Percentiles rank a stretch among this genome's conserved stretches.
Evolutionary conservation across 768 basidiomycete species (phyloP).

Genomic region (Flagelloscypha sp.): DNA sequence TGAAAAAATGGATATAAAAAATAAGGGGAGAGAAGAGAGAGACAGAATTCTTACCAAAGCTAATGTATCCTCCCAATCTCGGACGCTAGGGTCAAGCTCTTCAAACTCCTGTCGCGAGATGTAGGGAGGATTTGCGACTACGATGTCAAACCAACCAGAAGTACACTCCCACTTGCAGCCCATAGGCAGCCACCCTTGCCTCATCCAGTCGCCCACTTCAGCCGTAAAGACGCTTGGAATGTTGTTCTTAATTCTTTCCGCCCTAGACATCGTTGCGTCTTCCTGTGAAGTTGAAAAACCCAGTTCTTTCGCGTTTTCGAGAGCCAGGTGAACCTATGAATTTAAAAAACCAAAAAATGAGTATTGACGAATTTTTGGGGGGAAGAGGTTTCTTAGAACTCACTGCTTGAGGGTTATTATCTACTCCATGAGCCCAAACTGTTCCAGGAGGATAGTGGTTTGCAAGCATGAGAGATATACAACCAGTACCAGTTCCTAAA

Average conservation of each 20-base stretch:
- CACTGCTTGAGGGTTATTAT: slow-evolving; percentile 56
- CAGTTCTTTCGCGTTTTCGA: slow-evolving; percentile 39
- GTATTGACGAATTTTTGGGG: too few species aligned
- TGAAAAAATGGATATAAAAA: too few species aligned
- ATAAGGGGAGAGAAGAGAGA: too few species aligned
- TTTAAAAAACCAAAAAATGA: too few species aligned
- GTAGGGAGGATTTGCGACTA: slow-evolving; percentile 86
- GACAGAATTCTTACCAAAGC: too few species aligned
- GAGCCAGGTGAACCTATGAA: slow-evolving; percentile 38
- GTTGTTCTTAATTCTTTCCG: slow-evolving; percentile 33
- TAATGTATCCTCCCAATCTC: slow-evolving; percentile 66
- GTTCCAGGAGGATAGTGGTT: slow-evolving; percentile 51
- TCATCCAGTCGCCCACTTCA: slow-evolving; percentile 32
- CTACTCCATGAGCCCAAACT: slow-evolving; percentile 53
- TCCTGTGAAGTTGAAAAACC: slow-evolving; percentile 24
- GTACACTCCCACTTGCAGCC: slow-evolving; percentile 7
- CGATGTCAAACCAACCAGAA: slow-evolving; percentile 67
- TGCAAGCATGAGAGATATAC: slow-evolving; percentile 82
- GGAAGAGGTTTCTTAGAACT: too few species aligned
- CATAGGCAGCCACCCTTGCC: slow-evolving; percentile 20
- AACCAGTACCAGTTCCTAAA: slow-evolving; percentile 89
- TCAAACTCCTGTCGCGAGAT: slow-evolving; percentile 63
- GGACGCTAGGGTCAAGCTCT: slow-evolving; percentile 58
- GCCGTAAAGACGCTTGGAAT: slow-evolving; percentile 37
- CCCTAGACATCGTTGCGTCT: slow-evolving; percentile 9